Conservation (phyloP, 176 grass and related monocot species). For the Stipa capillata region DNA sequence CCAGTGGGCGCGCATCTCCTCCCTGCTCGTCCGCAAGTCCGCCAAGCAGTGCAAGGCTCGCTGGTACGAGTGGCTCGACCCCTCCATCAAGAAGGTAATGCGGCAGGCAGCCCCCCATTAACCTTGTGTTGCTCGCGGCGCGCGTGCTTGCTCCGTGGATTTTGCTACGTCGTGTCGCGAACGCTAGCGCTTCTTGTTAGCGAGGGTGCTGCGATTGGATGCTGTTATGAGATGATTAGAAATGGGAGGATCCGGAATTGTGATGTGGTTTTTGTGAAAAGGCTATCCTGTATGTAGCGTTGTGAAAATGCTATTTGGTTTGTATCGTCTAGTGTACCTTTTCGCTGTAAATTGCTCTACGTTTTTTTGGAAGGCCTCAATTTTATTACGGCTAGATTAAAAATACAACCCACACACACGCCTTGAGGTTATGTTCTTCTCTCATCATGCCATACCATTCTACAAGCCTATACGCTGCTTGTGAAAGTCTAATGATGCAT, state of each 20-base stretch:
- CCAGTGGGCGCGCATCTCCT: constrained; percentile 82
- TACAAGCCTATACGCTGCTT: neutral
- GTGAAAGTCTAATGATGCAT: neutral
- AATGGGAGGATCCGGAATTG: neutral
- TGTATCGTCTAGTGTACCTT: neutral
- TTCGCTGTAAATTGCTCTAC: neutral
- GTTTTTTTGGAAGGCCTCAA: neutral
- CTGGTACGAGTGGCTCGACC: constrained; percentile 84
- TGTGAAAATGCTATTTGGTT: neutral
- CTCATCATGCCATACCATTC: neutral
- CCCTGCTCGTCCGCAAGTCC: constrained; percentile 76
- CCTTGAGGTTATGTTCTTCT: neutral
- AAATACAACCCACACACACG: neutral
- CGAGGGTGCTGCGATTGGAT: neutral
- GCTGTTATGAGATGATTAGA: neutral
- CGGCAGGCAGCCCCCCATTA: neutral
- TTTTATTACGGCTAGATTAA: neutral
- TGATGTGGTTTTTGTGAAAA: neutral
- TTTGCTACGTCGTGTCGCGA: neutral
- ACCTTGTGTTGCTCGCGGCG: neutral
- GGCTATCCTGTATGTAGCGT: neutral
- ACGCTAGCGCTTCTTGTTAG: neutral
- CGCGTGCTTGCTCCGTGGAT: neutral
- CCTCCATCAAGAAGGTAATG: constrained; percentile 64
- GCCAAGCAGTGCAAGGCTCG: constrained; percentile 84